Conservation (phyloP, 345 rosid genomes). For the Salix dunnii region DNA sequence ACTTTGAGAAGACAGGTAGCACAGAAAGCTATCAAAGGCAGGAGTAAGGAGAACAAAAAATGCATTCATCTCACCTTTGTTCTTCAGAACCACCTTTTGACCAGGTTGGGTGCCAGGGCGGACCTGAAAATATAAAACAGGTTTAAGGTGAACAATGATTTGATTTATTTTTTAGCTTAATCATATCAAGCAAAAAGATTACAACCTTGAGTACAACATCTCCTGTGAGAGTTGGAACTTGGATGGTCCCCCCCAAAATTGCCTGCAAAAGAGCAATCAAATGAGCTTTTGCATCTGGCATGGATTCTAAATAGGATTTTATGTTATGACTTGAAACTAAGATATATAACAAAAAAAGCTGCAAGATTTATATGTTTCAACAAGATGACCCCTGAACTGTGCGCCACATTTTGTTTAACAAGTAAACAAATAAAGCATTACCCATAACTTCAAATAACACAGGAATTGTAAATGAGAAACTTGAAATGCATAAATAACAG, state of each 20-base stretch:
- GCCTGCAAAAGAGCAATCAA: constrained; percentile 55
- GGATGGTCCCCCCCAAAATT: constrained; percentile 91
- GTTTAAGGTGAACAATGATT: neutral
- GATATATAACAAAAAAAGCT: neutral
- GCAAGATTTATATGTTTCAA: neutral
- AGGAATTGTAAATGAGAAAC: neutral
- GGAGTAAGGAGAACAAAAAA: neutral
- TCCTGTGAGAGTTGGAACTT: constrained; percentile 95
- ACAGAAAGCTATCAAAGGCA: neutral
- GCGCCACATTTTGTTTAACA: neutral
- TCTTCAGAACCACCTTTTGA: constrained; percentile 94
- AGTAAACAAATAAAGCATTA: neutral
- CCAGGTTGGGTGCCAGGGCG: constrained; percentile 97
- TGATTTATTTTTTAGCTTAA: neutral
- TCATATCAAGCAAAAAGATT: neutral
- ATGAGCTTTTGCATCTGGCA: neutral
- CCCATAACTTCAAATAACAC: neutral
- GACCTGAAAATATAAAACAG: constrained; percentile 45
- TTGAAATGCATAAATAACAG: neutral
- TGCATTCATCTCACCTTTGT: constrained; percentile 65
- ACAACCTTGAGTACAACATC: constrained; percentile 93
- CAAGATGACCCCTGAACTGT: neutral
- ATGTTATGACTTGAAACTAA: neutral
- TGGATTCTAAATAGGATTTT: neutral
- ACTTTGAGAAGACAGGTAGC: neutral